These are phyloP conservation scores for Huntiella moniliformis DNA, from an alignment of 2,329 filamentous ascomycete species.

Conservation along the genomic window DNA sequence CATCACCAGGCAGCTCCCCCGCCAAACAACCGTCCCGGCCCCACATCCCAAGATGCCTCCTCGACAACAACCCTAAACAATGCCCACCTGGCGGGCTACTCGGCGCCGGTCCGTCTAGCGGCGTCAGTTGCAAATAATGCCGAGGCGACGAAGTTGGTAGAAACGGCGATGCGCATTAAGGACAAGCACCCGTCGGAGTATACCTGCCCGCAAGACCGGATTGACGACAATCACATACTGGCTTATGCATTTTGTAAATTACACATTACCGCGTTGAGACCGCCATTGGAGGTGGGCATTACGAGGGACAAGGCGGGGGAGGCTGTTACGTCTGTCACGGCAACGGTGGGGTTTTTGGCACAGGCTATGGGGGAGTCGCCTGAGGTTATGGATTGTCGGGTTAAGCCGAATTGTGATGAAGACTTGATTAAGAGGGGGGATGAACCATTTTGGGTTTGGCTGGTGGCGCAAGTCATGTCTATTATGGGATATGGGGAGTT, in stretches of 20 bases:
- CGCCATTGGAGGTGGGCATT: not conserved
- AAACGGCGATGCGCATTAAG: conserved; percentile 35
- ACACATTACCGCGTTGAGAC: conserved; percentile 33
- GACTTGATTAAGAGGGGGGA: conserved; percentile 31
- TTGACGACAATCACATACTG: conserved; percentile 66
- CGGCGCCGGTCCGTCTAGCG: no score
- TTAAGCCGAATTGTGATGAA: conserved; percentile 22
- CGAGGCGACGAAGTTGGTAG: conserved; percentile 29
- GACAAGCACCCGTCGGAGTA: conserved; percentile 33
- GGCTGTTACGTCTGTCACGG: not conserved
- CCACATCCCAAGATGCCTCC: no score
- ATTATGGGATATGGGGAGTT: conserved; percentile 35
- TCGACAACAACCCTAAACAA: no score
- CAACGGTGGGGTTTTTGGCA: not conserved
- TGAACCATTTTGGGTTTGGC: conserved; percentile 48
- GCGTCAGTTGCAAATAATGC: no score
- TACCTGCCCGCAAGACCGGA: conserved; percentile 43
- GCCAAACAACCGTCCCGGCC: no score
- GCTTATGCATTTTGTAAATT: conserved; percentile 69
- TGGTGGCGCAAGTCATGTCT: conserved; percentile 37
- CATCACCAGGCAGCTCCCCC: no score
- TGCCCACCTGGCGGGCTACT: no score
- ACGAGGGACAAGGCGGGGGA: not conserved
- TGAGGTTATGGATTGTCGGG: conserved; percentile 36
- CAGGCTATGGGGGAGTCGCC: conserved; percentile 55